A percentile compares a stretch with the other conserved stretches of the same genome.
phyloP scores from a whole-genome alignment of 2,329 filamentous ascomycete genomes.

The Mycocentrospora acerina region DNA sequence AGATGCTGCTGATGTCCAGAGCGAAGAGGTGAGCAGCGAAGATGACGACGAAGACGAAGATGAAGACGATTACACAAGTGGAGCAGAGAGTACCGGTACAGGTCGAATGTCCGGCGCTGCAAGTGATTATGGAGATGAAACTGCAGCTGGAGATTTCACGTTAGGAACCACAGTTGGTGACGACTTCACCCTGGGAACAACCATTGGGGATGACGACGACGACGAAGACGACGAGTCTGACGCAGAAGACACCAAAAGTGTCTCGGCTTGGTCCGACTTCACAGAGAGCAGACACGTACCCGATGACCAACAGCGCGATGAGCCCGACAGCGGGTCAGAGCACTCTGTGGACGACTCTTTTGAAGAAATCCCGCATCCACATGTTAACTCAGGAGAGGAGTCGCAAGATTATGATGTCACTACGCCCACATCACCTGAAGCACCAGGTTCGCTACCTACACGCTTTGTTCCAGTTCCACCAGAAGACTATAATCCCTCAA shows the following conservation, averaged over 20 bases:
- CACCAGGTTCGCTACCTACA: conserved; percentile 46
- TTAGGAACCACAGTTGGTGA: conserved; percentile 39
- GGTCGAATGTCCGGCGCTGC: conserved; percentile 66
- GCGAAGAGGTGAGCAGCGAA: conserved; percentile 67
- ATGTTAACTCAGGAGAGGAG: conserved; percentile 30
- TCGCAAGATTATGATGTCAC: conserved; percentile 42
- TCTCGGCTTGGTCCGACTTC: conserved; percentile 89
- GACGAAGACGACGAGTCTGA: conserved; percentile 46
- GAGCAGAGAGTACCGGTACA: conserved; percentile 79
- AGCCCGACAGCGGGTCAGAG: conserved; percentile 40
- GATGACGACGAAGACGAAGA: conserved; percentile 59
- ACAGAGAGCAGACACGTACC: conserved; percentile 72
- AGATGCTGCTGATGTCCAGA: conserved; percentile 57
- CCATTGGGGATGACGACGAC: conserved; percentile 47
- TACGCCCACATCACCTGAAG: conserved; percentile 51
- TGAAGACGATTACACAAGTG: conserved; percentile 70
- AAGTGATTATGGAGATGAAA: conserved; percentile 68
- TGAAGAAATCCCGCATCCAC: conserved; percentile 33
- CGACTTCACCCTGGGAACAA: conserved; percentile 44
- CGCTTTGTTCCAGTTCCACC: conserved; percentile 79
- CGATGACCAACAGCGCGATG: conserved; percentile 30
- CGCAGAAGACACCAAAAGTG: conserved; percentile 42
- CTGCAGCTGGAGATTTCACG: conserved; percentile 53
- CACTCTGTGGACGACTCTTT: conserved; percentile 38
- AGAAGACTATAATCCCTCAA: conserved; percentile 81